These are phyloP conservation scores for Sporisorium reilianum DNA, from an alignment of 1,284 basidiomycete species.

Conservation along the genomic window DNA sequence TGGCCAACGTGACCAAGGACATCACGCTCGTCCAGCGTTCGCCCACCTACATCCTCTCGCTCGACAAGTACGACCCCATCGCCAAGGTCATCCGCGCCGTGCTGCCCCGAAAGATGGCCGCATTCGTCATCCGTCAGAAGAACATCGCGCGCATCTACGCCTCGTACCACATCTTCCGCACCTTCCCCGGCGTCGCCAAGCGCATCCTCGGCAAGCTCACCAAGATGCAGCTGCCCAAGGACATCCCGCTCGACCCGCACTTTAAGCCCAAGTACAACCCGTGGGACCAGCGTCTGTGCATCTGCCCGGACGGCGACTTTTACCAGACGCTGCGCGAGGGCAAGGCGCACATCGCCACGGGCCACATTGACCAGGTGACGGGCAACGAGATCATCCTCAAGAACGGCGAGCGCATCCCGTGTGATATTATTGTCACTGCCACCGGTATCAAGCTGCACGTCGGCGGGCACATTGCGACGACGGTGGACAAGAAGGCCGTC, in stretches of 20 bases:
- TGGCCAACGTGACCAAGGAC: constrained; percentile 54
- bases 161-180: constrained; percentile 64
- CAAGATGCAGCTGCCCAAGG: constrained; percentile 54
- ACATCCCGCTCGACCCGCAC: constrained; percentile 67
- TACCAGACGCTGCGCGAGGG: constrained; percentile 62
- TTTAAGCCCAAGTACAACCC: constrained; percentile 68
- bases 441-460: constrained; percentile 66
- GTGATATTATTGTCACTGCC: constrained; percentile 68
- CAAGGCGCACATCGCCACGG: constrained; percentile 67
- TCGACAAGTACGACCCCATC: constrained; percentile 59
- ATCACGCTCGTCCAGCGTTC: constrained; percentile 68
- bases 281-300: constrained; percentile 69
- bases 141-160: constrained; percentile 59
- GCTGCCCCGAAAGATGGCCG: constrained; percentile 49
- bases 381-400: constrained; percentile 59
- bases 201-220: constrained; percentile 48
- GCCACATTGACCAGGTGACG: constrained; percentile 63
- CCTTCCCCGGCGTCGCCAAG: constrained; percentile 59
- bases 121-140: constrained; percentile 52
- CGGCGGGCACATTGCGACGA: constrained; percentile 54
- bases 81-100: constrained; percentile 55
- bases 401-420: constrained; percentile 60
- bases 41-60: constrained; percentile 64
- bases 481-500: constrained; percentile 59
- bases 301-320: constrained; percentile 68